Conservation (phyloP, 164 flowering plant species). For the Tetracentron sinense region DNA sequence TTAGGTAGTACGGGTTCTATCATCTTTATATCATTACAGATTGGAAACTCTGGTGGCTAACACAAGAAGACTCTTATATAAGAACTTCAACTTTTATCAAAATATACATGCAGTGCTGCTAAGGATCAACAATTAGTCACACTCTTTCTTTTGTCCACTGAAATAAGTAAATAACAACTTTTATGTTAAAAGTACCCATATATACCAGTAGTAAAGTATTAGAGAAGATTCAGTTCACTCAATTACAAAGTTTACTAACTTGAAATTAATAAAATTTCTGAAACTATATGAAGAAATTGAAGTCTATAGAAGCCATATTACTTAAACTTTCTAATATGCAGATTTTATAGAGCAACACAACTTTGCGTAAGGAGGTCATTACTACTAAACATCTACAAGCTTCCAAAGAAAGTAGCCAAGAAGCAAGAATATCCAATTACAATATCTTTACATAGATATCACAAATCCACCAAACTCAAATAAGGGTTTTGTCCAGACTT, state of each 20-base stretch:
- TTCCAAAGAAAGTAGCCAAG: background rate
- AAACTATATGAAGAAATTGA: too few species aligned
- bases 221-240: background rate
- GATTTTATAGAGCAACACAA: too few species aligned
- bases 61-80: too few species aligned
- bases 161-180: background rate
- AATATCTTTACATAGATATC: too few species aligned
- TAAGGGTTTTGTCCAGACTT: slow-evolving; percentile 43
- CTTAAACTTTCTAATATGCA: too few species aligned
- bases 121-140: background rate
- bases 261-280: too few species aligned
- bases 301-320: too few species aligned
- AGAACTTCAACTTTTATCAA: background rate
- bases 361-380: too few species aligned
- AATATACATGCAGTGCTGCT: too few species aligned
- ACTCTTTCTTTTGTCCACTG: background rate
- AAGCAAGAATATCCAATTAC: too few species aligned
- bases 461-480: background rate
- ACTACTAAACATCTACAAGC: background rate
- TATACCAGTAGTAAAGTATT: background rate
- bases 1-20: too few species aligned
- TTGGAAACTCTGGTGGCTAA: background rate
- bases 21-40: too few species aligned
- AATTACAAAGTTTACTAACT: background rate
- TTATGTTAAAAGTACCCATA: background rate